These are phyloP conservation scores for Penicillium canescens DNA, from an alignment of 495 filamentous ascomycete genomes.

Conservation along the genomic window DNA sequence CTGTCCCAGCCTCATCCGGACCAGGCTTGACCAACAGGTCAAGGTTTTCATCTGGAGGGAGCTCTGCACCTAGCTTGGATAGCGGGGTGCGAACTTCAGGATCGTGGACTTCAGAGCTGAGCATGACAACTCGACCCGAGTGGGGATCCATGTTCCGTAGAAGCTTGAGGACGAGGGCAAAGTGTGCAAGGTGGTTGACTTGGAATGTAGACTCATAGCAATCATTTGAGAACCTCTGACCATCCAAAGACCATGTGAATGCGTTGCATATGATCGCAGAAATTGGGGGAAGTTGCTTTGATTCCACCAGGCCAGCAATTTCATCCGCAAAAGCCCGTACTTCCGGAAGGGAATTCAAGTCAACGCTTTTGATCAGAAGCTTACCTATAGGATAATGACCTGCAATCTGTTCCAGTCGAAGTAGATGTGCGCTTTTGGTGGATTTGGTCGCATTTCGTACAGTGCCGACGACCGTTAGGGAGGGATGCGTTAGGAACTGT, in stretches of 20 bases:
- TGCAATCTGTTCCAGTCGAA: not conserved
- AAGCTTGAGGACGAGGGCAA: slow-evolving; percentile 41
- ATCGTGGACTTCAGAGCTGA: slow-evolving; percentile 46
- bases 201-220: slow-evolving; percentile 46
- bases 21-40: slow-evolving; percentile 16
- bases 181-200: slow-evolving; percentile 47
- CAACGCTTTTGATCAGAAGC: slow-evolving; percentile 32
- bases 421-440: not conserved
- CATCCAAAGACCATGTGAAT: slow-evolving; percentile 30
- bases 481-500: slow-evolving; percentile 32
- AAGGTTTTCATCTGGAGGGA: slow-evolving; percentile 12
- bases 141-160: slow-evolving; percentile 44
- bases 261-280: slow-evolving; percentile 46
- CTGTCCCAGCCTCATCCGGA: not conserved
- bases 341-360: slow-evolving; percentile 37
- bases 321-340: slow-evolving; percentile 35
- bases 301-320: slow-evolving; percentile 26
- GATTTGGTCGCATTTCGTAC: slow-evolving; percentile 35
- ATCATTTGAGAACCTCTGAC: slow-evolving; percentile 27
- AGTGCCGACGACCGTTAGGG: slow-evolving; percentile 38
- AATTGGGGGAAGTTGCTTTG: slow-evolving; percentile 40
- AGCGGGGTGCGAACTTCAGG: slow-evolving; percentile 12
- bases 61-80: slow-evolving; percentile 11
- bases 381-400: slow-evolving; percentile 8
- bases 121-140: slow-evolving; percentile 41